Conservation (phyloP, 2,329 filamentous ascomycete genomes). For the Hysterium pulicare region DNA sequence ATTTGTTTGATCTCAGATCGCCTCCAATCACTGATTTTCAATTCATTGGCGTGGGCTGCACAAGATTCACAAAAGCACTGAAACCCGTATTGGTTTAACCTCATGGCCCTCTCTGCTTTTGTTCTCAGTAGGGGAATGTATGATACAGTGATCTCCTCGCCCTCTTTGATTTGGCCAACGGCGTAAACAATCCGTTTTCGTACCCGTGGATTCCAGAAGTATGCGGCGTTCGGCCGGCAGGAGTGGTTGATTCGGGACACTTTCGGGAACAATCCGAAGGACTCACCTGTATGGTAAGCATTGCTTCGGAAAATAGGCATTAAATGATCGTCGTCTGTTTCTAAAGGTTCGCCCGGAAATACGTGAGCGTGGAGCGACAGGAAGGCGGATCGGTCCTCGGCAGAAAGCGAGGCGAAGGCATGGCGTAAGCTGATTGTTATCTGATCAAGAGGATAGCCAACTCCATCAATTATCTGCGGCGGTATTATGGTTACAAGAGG, state of each 20-base stretch:
- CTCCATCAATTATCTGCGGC: slow-evolving; percentile 22
- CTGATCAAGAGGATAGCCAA: slow-evolving; percentile 22
- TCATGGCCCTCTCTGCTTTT: slow-evolving; percentile 26
- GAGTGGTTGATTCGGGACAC: slow-evolving; percentile 37
- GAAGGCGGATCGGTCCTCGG: slow-evolving; percentile 19
- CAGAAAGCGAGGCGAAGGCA: slow-evolving; percentile 23
- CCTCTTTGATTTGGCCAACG: slow-evolving; percentile 32
- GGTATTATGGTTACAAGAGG: slow-evolving; percentile 35
- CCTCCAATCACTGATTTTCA: slow-evolving; percentile 23
- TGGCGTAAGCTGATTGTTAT: slow-evolving; percentile 19
- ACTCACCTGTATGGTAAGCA: slow-evolving; percentile 30
- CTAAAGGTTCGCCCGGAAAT: slow-evolving; percentile 9
- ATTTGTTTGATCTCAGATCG: slow-evolving; percentile 24
- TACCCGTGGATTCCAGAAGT: slow-evolving; percentile 32
- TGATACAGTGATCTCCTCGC: slow-evolving; percentile 40
- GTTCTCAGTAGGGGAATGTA: slow-evolving; percentile 36
- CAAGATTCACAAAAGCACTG: slow-evolving; percentile 38
- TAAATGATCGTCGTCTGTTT: slow-evolving; percentile 16
- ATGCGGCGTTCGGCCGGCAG: slow-evolving; percentile 36
- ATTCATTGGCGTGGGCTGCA: slow-evolving; percentile 15
- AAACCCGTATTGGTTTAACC: slow-evolving; percentile 35
- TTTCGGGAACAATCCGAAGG: slow-evolving; percentile 32
- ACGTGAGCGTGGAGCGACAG: slow-evolving; percentile 26
- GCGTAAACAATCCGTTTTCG: slow-evolving; percentile 35
- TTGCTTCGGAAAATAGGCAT: slow-evolving; percentile 35